Conservation (phyloP, 2,329 filamentous ascomycete genomes). For the Albifimbria verrucaria region DNA sequence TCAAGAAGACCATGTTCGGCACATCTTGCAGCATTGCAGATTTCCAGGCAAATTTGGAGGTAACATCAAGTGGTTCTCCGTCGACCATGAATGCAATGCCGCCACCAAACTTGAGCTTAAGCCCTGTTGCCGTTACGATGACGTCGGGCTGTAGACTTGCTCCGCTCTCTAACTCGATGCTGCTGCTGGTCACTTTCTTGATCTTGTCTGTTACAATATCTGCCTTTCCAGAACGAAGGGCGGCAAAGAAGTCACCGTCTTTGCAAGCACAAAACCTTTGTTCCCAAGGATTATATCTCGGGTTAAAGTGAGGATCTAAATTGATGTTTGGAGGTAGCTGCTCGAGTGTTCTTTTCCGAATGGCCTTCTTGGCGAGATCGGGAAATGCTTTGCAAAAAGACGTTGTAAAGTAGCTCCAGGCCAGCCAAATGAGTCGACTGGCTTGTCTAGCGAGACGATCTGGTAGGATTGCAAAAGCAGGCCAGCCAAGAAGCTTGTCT, state of each 20-base stretch:
- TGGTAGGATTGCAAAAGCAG: conserved; percentile 39
- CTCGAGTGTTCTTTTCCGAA: conserved; percentile 36
- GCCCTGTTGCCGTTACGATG: conserved; percentile 64
- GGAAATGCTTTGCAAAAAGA: conserved; percentile 51
- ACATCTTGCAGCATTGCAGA: conserved; percentile 59
- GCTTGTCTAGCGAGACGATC: conserved; percentile 39
- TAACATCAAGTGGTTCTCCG: conserved; percentile 37
- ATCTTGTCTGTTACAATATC: conserved; percentile 45
- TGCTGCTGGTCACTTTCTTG: conserved; percentile 36
- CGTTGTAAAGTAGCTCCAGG: conserved; percentile 37
- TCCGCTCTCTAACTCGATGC: conserved; percentile 41
- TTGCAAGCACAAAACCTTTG: conserved; percentile 62
- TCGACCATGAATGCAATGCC: conserved; percentile 50
- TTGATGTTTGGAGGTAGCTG: conserved; percentile 47
- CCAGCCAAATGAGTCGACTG: conserved; percentile 43
- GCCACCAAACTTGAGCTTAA: conserved; percentile 54
- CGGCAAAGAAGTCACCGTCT: conserved; percentile 43
- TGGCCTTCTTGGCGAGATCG: conserved; percentile 34
- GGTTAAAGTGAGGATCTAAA: conserved; percentile 52
- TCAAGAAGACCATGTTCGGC: conserved; percentile 56
- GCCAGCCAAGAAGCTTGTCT: conserved; percentile 29
- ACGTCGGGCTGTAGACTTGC: conserved; percentile 52
- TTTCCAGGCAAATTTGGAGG: conserved; percentile 54
- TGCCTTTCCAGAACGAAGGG: conserved; percentile 33
- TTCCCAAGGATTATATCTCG: conserved; percentile 59